Conservation (phyloP, 2,329 filamentous ascomycete genomes). For the Fusarium veterinarium region DNA sequence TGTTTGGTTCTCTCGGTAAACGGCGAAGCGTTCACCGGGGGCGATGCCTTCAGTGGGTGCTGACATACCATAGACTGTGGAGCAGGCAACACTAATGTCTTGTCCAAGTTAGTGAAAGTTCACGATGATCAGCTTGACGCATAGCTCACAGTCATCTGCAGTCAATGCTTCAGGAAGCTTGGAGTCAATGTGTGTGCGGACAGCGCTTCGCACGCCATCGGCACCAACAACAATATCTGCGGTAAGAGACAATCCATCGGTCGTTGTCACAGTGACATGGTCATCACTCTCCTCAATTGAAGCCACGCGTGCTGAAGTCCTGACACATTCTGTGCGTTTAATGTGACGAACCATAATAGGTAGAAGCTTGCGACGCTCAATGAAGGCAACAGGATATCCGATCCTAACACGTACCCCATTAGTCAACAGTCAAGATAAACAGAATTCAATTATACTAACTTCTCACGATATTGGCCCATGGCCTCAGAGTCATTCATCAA, state of each 20-base stretch:
- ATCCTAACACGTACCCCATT: not conserved
- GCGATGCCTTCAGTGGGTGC: not conserved
- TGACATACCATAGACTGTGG: slow-evolving; percentile 1
- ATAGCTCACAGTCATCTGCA: not conserved
- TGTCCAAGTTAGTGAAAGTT: rapidly evolving
- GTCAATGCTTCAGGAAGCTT: not conserved
- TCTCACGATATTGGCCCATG: not conserved
- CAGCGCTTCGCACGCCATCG: not conserved
- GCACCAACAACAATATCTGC: not conserved
- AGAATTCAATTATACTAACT: not conserved
- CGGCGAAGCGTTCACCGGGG: not conserved
- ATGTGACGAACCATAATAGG: not conserved
- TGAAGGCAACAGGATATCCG: not conserved
- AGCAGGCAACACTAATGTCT: slow-evolving; percentile 1
- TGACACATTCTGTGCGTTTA: not conserved
- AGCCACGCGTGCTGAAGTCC: not conserved
- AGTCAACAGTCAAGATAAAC: not conserved
- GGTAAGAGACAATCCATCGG: not conserved
- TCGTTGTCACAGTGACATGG: not conserved
- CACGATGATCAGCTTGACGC: rapidly evolving
- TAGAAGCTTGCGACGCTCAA: not conserved
- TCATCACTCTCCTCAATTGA: not conserved
- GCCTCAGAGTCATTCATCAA: not conserved
- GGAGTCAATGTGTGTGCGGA: not conserved
- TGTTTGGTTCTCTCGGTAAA: not conserved